Evolutionary conservation across 2,329 filamentous ascomycete genomes (phyloP).

Genomic region (Arthrinium puccinioides): DNA sequence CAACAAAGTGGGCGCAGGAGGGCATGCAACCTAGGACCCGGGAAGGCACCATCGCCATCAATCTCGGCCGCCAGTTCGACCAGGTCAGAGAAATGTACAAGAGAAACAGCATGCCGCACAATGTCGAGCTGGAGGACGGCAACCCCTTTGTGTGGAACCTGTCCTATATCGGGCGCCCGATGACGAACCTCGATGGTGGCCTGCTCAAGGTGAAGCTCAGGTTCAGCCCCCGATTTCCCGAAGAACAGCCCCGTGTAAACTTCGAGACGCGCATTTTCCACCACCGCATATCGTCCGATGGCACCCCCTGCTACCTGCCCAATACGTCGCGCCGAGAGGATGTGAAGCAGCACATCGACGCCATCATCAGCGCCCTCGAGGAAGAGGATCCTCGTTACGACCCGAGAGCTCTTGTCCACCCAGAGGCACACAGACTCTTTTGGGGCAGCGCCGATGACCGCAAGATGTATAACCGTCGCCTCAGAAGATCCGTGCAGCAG

Average conservation of each 20-base stretch:
- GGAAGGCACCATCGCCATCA: conserved; percentile 71
- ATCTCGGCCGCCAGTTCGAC: conserved; percentile 76
- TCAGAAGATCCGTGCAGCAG: conserved; percentile 70
- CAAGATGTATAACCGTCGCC: conserved; percentile 74
- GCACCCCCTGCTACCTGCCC: conserved; percentile 76
- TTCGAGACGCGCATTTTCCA: conserved; percentile 82
- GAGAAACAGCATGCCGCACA: conserved; percentile 61
- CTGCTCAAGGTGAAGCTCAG: conserved; percentile 74
- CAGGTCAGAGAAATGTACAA: conserved; percentile 74
- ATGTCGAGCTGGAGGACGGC: conserved; percentile 66
- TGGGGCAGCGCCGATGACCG: conserved; percentile 77
- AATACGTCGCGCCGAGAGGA: conserved; percentile 59
- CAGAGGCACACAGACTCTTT: conserved; percentile 76
- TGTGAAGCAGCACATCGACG: conserved; percentile 74
- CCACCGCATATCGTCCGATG: conserved; percentile 73
- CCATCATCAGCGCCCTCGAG: conserved; percentile 74
- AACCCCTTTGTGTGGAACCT: conserved; percentile 89
- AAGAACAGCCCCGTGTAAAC: conserved; percentile 77
- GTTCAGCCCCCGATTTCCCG: conserved; percentile 80
- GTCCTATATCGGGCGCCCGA: conserved; percentile 84
- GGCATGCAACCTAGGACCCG: conserved; percentile 56
- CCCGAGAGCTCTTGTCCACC: conserved; percentile 78
- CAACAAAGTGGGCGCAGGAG: conserved; percentile 60
- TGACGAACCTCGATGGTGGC: conserved; percentile 89
- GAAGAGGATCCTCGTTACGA: conserved; percentile 86